These are phyloP conservation scores for Skeletonema menzelii DNA, from an alignment of 108 stramenopile species.

Conservation along the genomic window DNA sequence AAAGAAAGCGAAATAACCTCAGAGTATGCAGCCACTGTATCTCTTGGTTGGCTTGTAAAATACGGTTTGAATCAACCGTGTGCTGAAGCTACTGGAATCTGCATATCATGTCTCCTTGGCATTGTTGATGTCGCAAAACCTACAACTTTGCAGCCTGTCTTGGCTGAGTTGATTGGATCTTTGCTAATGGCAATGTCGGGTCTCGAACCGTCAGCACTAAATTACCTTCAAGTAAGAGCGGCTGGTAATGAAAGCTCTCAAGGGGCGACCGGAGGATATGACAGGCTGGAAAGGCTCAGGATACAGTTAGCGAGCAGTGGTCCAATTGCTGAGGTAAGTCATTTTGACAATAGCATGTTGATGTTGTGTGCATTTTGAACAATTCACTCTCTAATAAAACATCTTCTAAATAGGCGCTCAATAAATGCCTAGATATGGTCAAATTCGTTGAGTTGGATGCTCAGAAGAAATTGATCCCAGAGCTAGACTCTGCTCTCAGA, in stretches of 20 bases:
- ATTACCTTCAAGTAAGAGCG: slow-evolving; percentile 77
- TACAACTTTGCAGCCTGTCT: slow-evolving; percentile 67
- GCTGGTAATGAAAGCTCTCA: slow-evolving; percentile 50
- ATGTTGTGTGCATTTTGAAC: not conserved
- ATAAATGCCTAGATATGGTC: slow-evolving; percentile 78
- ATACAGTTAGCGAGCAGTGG: slow-evolving; percentile 73
- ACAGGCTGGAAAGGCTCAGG: slow-evolving; percentile 66
- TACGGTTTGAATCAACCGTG: slow-evolving; percentile 78
- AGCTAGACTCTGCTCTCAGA: slow-evolving; percentile 41
- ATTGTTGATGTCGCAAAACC: slow-evolving; percentile 72
- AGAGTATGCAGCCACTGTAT: slow-evolving; percentile 68
- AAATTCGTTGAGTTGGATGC: slow-evolving; percentile 35
- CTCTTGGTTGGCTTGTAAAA: slow-evolving; percentile 74
- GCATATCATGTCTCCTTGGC: slow-evolving; percentile 71
- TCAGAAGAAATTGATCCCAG: slow-evolving; percentile 67
- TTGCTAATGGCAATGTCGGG: slow-evolving; percentile 78
- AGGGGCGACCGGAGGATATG: slow-evolving; percentile 53
- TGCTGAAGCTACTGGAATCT: slow-evolving; percentile 78
- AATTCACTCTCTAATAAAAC: not conserved
- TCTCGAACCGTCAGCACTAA: slow-evolving; percentile 83
- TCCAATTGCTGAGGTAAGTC: slow-evolving; percentile 55
- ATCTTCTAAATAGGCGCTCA: slow-evolving; percentile 38
- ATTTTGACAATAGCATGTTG: not conserved
- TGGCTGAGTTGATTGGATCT: slow-evolving; percentile 73
- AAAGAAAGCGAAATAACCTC: slow-evolving; percentile 42